Evolutionary conservation across 306 rosid species (phyloP).

Genomic region (Vigna radiata): DNA sequence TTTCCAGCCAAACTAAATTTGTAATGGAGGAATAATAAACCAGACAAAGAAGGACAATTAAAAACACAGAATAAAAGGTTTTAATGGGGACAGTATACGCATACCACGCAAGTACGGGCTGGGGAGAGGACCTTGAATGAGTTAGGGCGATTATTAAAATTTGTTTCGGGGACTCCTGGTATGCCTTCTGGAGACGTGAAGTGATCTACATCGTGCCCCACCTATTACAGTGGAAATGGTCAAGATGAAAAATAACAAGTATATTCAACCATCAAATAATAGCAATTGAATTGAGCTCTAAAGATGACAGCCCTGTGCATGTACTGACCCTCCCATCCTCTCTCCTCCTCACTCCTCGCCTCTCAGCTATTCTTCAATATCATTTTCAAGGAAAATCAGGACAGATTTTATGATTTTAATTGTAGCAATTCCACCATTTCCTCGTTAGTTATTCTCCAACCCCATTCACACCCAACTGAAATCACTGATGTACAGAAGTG

Average conservation of each 20-base stretch:
- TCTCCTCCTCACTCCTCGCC: not conserved
- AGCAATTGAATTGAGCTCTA: slow-evolving; percentile 16
- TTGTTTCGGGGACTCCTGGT: slow-evolving; percentile 91
- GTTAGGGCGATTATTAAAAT: slow-evolving; percentile 94
- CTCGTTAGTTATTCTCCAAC: not conserved
- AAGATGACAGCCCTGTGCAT: slow-evolving; percentile 5
- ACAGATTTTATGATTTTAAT: slow-evolving; percentile 17
- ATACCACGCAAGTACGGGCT: slow-evolving; percentile 79
- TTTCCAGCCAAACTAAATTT: slow-evolving; percentile 11
- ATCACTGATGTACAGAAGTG: not conserved
- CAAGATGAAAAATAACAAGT: slow-evolving; percentile 24
- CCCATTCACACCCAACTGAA: not conserved
- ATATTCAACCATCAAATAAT: slow-evolving; percentile 15
- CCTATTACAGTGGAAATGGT: slow-evolving; percentile 55
- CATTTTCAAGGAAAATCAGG: slow-evolving; percentile 16
- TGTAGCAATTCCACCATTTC: not conserved
- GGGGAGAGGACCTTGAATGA: slow-evolving; percentile 91
- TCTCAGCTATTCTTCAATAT: slow-evolving; percentile 13
- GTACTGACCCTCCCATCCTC: not conserved
- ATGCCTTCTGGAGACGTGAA: slow-evolving; percentile 93
- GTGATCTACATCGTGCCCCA: slow-evolving; percentile 78
- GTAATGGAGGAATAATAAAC: slow-evolving; percentile 1
- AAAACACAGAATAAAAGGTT: not conserved
- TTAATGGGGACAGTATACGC: slow-evolving; percentile 39
- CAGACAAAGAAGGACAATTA: slow-evolving; percentile 2